Evolutionary conservation across 768 basidiomycete species (phyloP), one percentile per base, ranked within the genome.

Genomic region (Trametopsis cervina): DNA sequence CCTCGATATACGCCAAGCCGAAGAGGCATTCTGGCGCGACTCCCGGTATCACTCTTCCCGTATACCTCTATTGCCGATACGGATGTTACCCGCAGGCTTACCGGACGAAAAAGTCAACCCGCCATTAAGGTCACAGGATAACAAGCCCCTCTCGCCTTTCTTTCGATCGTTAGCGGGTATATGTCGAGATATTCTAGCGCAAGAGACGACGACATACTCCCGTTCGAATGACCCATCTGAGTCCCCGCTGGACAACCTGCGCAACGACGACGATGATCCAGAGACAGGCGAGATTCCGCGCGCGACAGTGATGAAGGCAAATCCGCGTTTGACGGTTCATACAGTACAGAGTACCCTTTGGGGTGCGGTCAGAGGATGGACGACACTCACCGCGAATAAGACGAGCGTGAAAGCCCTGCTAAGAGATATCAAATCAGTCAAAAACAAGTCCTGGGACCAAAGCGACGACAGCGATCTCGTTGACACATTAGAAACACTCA

Each of bases 351-450:
- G 83, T 46, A 69, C 92, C 68, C 66, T 81, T 17, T 77, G 76
- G 59, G 91, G 90, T 13, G 78, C 83, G 0, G 66, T 66, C 33
- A 66, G 75, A 22, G 81, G 83, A 0, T 83, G 86, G 85, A 93
- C 91, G 52, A 89, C 87, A n/a, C 67, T 94, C 41, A 93, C 90
- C 3, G 89, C 89, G 7, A 94, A 95, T 56, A 73, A 78, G 54
- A 74, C 83, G 24, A 89, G 89, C 54, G 78, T 92, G 21, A 81
- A 75, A 58, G 81, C 81, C 20, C 69, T 93, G n/a, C 51, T 91
- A 50, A 71, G 80, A 51, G 85, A 85, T 62, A 74, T 90, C 63
- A 76, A 70, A 47, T 58, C 63, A 13, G 50, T 67, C 2, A 68
- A 65, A 21, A 64, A 63, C 11, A 52, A 53, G 11, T 53, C 52